phyloP scores from a whole-genome alignment of 1,284 basidiomycete genomes.

The Ganoderma lucidum region DNA sequence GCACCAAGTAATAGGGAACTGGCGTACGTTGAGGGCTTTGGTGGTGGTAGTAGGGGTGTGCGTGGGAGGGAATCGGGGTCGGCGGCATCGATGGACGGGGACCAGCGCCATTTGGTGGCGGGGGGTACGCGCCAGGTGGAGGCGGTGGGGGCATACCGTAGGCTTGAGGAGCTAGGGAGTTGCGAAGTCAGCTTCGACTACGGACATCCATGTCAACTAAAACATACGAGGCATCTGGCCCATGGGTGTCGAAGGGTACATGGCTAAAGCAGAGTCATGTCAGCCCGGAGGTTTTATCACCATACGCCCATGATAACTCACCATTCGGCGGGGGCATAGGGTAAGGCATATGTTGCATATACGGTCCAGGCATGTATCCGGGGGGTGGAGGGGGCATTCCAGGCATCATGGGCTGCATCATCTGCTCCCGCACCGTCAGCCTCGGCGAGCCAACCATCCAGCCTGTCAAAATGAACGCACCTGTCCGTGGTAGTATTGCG shows the following conservation, averaged over 20 bases:
- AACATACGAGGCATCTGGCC: constrained; percentile 82
- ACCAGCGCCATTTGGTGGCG: constrained; percentile 75
- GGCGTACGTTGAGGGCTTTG: constrained; percentile 84
- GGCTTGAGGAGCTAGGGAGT: constrained; percentile 60
- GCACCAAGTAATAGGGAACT: constrained; percentile 41
- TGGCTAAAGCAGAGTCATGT: constrained; percentile 53
- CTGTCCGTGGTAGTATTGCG: constrained; percentile 80
- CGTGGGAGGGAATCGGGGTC: constrained; percentile 83
- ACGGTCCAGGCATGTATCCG: constrained; percentile 76
- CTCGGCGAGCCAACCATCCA: constrained; percentile 15
- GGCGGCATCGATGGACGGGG: constrained; percentile 86
- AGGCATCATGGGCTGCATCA: constrained; percentile 75
- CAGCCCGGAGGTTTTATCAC: not conserved
- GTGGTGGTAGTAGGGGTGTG: constrained; percentile 86
- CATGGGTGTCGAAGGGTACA: constrained; percentile 81
- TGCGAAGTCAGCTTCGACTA: not conserved
- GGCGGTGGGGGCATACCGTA: constrained; percentile 68
- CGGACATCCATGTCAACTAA: not conserved
- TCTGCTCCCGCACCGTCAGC: constrained; percentile 21
- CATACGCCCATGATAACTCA: constrained; percentile 35
- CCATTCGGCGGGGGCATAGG: constrained; percentile 81
- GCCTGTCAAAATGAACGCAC: constrained; percentile 45
- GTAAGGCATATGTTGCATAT: constrained; percentile 85
- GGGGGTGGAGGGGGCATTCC: constrained; percentile 81
- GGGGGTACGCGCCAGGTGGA: constrained; percentile 73